Evolutionary conservation across 805 yeast genomes (phyloP), one percentile per base, ranked within the genome.

Genomic region (Debaryomyces tyrocola): DNA sequence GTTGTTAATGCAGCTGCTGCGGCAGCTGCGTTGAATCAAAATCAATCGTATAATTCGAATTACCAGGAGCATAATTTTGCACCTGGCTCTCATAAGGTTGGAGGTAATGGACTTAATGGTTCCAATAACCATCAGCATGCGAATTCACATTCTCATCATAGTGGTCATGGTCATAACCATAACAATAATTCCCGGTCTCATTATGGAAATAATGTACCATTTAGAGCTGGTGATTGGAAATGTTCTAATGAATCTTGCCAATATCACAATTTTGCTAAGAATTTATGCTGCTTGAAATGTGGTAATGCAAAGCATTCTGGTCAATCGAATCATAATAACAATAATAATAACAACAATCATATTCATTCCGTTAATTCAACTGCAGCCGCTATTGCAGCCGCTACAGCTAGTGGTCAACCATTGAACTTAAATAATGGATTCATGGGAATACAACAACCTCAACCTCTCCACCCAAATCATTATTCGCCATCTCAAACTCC

Each of bases 221-320:
- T 91, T 67, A 79, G 97, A 57, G 97, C 97, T 2, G 97, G 97
- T 43, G 97, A 90, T 67, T 91, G 97, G 97, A 90, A 90, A 65
- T 91, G 97, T 71, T 74, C 80, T 21, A 82, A 79, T 52, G 91
- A 85, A 45, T 73, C 79, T 20, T 91, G 97, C 64, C 77, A 83
- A 29, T 91, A 91, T 64, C 97, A 90, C 66, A 90, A 90, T 64
- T 90, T 90, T 74, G 97, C 97, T 3, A 90, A 90, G 60, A 90
- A 90, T 64, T 74, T 88, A 47, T 82, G 84, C 47, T 90, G 97
- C 63, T 75, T 90, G 61, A 84, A 92, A 62, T 90, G 97, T 69
- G 95, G 96, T 4, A 86, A 88, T 1, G 84, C 91, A 38, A 80
- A 72, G 46, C 77, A 76, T 3, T 51, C 57, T 8, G 60, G 54